phyloP scores from a whole-genome alignment of 805 yeast genomes.

The Sugiyamaella qingdaonensis region DNA sequence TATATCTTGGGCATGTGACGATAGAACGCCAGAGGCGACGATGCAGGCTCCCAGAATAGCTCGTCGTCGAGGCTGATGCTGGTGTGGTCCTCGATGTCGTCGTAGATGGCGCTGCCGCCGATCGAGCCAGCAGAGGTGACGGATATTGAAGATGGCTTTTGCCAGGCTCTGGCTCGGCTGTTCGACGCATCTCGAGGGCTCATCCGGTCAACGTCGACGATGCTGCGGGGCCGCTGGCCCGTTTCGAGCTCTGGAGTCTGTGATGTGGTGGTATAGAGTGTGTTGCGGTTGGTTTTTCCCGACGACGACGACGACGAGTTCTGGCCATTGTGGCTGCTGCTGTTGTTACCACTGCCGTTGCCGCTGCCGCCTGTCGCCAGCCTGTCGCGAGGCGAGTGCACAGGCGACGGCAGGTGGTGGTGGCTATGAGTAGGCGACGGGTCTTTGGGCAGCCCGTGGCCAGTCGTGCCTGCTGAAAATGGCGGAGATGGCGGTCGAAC shows the following conservation, averaged over 20 bases:
- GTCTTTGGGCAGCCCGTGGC: neutral
- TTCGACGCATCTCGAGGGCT: neutral
- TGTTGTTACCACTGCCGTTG: constrained; percentile 2
- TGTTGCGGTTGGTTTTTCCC: neutral
- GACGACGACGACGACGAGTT: neutral
- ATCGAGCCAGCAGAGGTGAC: neutral
- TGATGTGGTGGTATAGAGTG: neutral
- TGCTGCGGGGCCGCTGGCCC: neutral
- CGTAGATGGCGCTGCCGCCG: constrained; percentile 2
- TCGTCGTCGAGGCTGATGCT: constrained; percentile 6
- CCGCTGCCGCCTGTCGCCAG: neutral
- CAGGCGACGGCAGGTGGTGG: neutral
- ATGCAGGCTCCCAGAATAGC: constrained; percentile 10
- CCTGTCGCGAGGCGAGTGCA: neutral
- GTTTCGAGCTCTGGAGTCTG: neutral
- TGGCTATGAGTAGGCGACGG: neutral
- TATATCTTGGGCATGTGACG: constrained; percentile 22
- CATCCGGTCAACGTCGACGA: neutral
- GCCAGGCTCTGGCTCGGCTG: neutral
- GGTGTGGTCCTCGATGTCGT: neutral
- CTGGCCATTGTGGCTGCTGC: neutral
- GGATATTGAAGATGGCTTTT: constrained; percentile 2
- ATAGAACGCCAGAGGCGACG: constrained; percentile 19
- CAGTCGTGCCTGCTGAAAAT: neutral
- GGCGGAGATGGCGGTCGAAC: constrained; percentile 1